A percentile compares a stretch with the other conserved stretches of the same genome.
Evolutionary conservation across 75 land plant genomes (phyloP).

Genomic region (Larix kaempferi): DNA sequence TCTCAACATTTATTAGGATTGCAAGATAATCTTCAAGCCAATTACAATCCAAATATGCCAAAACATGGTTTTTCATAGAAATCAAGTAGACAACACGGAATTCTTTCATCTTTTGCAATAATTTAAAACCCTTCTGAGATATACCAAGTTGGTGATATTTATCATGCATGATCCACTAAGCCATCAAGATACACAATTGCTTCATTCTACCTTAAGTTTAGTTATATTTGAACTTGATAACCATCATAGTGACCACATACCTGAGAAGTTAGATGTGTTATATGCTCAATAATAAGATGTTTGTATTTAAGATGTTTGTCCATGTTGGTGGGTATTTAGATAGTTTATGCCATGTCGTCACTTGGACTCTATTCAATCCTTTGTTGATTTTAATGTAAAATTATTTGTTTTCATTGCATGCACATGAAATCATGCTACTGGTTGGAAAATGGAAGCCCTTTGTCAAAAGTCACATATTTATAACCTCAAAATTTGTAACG

Average conservation of each 20-base stretch:
- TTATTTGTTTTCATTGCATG: constrained; percentile 6
- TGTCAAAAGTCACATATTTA: background rate
- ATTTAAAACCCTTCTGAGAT: background rate
- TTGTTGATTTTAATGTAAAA: background rate
- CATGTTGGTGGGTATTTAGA: no score
- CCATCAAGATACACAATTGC: no score
- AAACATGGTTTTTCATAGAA: background rate
- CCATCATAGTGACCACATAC: no score
- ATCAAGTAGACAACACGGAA: background rate
- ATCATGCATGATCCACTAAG: background rate
- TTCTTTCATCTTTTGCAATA: background rate
- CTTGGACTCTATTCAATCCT: background rate
- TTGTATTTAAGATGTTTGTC: background rate
- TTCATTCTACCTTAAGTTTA: no score
- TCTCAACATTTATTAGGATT: background rate
- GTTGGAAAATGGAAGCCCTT: constrained; percentile 1
- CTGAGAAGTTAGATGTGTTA: no score
- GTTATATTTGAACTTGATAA: no score
- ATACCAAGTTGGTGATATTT: background rate
- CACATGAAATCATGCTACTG: constrained; percentile 14
- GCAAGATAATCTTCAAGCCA: background rate
- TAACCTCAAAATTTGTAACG: constrained; percentile 3
- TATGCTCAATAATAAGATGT: background rate
- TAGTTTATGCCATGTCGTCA: background rate
- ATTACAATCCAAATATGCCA: background rate